These are phyloP conservation scores for Dactylellina haptotyla DNA, from an alignment of 2,329 filamentous ascomycete genomes.

Conservation along the genomic window DNA sequence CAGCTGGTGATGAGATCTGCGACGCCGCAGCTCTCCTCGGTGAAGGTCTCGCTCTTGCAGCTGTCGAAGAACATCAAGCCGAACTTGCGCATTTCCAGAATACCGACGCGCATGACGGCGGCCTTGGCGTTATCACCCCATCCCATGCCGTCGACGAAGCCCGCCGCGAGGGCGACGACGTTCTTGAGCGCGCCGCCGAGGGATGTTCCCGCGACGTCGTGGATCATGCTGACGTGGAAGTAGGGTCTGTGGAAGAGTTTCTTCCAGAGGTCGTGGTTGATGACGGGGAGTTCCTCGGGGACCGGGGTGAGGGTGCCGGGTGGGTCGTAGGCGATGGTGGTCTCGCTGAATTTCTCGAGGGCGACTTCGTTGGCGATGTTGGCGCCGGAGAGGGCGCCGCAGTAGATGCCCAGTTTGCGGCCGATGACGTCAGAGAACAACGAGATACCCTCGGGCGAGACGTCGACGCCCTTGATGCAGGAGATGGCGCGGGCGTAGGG, in stretches of 20 bases:
- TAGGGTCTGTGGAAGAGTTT: constrained; percentile 93
- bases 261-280: constrained; percentile 85
- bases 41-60: constrained; percentile 85
- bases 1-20: constrained; percentile 96
- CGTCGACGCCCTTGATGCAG: constrained; percentile 97
- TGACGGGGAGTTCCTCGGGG: constrained; percentile 82
- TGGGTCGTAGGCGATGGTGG: constrained; percentile 94
- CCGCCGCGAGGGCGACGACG: constrained; percentile 90
- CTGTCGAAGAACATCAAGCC: constrained; percentile 93
- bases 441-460: constrained; percentile 83
- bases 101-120: constrained; percentile 95
- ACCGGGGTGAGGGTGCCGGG: constrained; percentile 81
- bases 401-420: constrained; percentile 91
- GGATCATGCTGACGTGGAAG: constrained; percentile 94
- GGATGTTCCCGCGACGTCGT: constrained; percentile 95
- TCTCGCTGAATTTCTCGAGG: constrained; percentile 95
- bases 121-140: constrained; percentile 99
- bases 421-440: constrained; percentile 97
- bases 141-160: constrained; percentile 92
- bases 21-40: constrained; percentile 94
- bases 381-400: constrained; percentile 91
- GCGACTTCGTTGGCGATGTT: constrained; percentile 97
- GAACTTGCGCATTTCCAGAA: constrained; percentile 96
- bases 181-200: constrained; percentile 96
- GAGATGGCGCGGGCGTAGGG: constrained; percentile 93